Conservation (phyloP, 345 rosid species). For the Eucalyptus cladocalyx region DNA sequence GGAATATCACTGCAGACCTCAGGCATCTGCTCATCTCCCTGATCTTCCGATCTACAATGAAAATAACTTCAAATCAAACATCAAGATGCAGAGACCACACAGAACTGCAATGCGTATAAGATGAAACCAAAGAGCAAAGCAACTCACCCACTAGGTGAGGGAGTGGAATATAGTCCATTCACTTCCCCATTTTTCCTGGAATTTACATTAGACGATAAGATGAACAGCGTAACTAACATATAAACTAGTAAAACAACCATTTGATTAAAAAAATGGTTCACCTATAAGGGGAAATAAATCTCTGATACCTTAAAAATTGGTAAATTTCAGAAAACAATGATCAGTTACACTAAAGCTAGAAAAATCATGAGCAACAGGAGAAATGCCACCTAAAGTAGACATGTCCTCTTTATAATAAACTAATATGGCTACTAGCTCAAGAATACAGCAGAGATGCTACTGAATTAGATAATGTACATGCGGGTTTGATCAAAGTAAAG, state of each 20-base stretch:
- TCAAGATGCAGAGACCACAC: neutral
- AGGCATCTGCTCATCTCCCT: constrained; percentile 12
- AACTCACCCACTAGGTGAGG: constrained; percentile 18
- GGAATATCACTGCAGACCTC: constrained; percentile 12
- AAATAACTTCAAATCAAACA: neutral
- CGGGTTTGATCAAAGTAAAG: neutral
- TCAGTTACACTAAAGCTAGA: neutral
- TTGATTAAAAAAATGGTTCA: neutral
- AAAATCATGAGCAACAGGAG: neutral
- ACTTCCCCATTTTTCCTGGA: constrained; percentile 29
- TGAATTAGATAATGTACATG: neutral
- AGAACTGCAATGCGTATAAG: neutral
- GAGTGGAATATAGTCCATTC: constrained; percentile 6
- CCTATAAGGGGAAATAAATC: neutral
- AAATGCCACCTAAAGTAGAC: neutral
- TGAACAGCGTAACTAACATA: neutral
- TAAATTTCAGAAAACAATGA: neutral
- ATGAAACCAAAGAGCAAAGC: neutral
- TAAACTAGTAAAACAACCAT: neutral
- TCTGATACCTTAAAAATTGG: neutral
- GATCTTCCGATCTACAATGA: constrained; percentile 24
- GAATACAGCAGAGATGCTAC: neutral
- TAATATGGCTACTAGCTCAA: neutral
- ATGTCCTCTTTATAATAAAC: neutral
- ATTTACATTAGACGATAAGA: neutral